Evolutionary conservation across 495 filamentous ascomycete species (phyloP), one percentile per base, ranked within the genome.

Genomic region (Penicillium silybi): DNA sequence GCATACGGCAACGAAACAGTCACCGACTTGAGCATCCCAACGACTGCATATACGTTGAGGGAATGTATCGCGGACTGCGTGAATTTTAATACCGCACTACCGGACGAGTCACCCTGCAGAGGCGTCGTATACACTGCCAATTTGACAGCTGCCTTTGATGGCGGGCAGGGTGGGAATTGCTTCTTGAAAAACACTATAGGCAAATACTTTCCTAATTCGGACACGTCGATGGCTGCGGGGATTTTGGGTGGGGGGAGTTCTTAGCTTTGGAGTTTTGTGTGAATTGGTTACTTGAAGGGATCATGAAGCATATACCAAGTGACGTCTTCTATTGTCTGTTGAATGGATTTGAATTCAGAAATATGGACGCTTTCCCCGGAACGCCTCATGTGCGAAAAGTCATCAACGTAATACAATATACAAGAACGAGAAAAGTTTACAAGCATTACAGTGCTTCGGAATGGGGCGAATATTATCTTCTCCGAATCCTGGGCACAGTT

Each of bases 111-210:
- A 19, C 18, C 32, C 22, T 52, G 50, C 18, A 52, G 32, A 17
- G 50, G 42, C 9, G 44, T 52, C 3, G 20, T 46, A 6, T 52
- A 52, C 23, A 26, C 42, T 22, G 50, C 50, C 15, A 52, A 52
- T 25, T 26, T 52, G 43, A 52, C 50, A 0, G 50, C 50, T 37
- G 7, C 42, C 18, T 52, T 23, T 16, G 43, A 41, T 4, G 50
- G 50, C 20, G 50, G 50, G 46, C 50, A 52, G 13, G 50, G 23
- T 16, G 50, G 50, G 2, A 52, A 52, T 41, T 52, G 50, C 19
- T 52, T 52, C 35, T 25, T 52, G 50, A 52, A 52, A 6, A 41
- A 19, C 26, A 23, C 20, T 6, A 18, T 52, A 5, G 50, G 50
- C 16, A 43, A 8, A 9, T 52, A 52, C 22, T 46, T 18, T 20